These are phyloP conservation scores for Phytophthora brassicae DNA, from an alignment of 352 stramenopile species.

Conservation along the genomic window DNA sequence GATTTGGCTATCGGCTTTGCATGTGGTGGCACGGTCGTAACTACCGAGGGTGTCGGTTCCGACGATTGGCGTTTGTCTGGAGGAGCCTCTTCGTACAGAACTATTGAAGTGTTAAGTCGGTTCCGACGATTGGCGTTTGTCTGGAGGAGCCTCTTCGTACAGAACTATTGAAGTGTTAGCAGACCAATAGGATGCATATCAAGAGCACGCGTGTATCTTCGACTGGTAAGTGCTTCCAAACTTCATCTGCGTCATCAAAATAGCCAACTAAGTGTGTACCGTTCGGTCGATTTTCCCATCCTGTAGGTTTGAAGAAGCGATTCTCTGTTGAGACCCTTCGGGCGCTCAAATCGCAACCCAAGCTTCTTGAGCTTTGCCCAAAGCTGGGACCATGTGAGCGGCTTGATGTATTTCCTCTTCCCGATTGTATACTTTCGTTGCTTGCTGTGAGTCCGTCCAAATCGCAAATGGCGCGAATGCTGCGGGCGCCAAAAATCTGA, in stretches of 20 bases:
- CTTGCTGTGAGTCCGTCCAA: neutral
- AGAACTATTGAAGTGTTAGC: neutral
- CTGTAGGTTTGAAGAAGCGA: conserved; percentile 1
- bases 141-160: neutral
- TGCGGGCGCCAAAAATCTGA: too few species aligned
- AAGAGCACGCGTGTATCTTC: neutral
- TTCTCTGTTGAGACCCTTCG: conserved; percentile 2
- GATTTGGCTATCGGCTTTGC: neutral
- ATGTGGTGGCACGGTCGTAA: neutral
- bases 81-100: too few species aligned
- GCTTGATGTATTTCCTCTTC: conserved; percentile 1
- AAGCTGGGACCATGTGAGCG: neutral
- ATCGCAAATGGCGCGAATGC: conserved; percentile 9
- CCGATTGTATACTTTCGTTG: neutral
- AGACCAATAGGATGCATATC: neutral
- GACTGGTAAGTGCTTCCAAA: conserved; percentile 7
- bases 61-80: neutral
- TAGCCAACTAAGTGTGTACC: conserved; percentile 7
- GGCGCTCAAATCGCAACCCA: conserved; percentile 7
- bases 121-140: neutral
- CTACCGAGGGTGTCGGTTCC: neutral
- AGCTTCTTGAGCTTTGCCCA: conserved; percentile 9
- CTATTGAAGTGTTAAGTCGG: neutral
- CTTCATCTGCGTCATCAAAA: conserved; percentile 6
- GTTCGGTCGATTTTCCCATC: conserved; percentile 4